Percentiles rank a stretch among this genome's conserved stretches.
These are phyloP conservation scores for Xylariales sp. DNA, from an alignment of 2,329 filamentous ascomycete species.

Conservation along the genomic window DNA sequence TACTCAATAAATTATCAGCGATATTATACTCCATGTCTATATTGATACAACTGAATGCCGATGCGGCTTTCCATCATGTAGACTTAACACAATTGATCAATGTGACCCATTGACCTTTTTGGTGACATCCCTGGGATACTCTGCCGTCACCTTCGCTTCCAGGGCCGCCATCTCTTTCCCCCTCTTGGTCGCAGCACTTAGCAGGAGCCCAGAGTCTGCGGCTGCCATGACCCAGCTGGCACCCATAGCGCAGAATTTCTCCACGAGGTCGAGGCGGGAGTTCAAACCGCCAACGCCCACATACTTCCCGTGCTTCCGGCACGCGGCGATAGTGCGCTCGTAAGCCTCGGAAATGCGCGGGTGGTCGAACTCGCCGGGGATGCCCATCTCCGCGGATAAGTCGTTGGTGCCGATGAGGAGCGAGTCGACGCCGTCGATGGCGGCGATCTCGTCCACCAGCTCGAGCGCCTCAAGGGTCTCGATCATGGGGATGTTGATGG, in stretches of 20 bases:
- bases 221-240: too few species aligned
- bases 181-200: too few species aligned
- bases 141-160: too few species aligned
- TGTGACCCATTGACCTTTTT: too few species aligned
- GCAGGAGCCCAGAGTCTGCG: too few species aligned
- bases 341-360: constrained; percentile 22
- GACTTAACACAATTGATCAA: too few species aligned
- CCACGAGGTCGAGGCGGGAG: constrained; percentile 32
- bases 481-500: constrained; percentile 34
- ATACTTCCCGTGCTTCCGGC: constrained; percentile 31
- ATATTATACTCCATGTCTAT: too few species aligned
- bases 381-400: constrained; percentile 36
- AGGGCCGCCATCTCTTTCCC: too few species aligned
- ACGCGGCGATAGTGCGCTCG: constrained; percentile 29
- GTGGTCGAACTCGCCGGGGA: constrained; percentile 35
- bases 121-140: too few species aligned
- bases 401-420: constrained; percentile 40
- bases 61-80: too few species aligned
- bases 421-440: constrained; percentile 33
- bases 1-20: too few species aligned
- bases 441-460: constrained; percentile 21
- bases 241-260: constrained; percentile 27
- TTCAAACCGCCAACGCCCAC: constrained; percentile 36
- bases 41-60: too few species aligned
- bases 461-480: constrained; percentile 24